Evolutionary conservation across 1,284 basidiomycete genomes (phyloP).

Genomic region (Sporisorium reilianum): DNA sequence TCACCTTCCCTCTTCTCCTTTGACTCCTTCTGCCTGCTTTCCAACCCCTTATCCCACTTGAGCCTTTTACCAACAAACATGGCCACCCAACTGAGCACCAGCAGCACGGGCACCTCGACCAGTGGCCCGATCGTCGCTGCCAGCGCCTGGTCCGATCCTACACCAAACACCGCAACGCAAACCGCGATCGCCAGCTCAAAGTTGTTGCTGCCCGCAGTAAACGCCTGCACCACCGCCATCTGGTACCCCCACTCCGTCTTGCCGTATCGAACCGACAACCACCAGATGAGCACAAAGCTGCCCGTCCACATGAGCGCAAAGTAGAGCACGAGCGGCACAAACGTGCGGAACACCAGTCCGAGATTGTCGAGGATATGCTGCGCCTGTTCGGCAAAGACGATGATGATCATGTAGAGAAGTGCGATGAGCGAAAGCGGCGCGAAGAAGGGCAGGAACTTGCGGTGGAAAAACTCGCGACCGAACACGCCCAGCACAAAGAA

Average conservation of each 20-base stretch:
- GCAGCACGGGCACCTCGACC: slow-evolving; percentile 76
- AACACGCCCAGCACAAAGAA: slow-evolving; percentile 73
- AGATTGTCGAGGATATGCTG: slow-evolving; percentile 60
- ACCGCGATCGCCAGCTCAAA: slow-evolving; percentile 82
- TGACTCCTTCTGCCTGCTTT: slow-evolving; percentile 9
- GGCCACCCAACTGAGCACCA: slow-evolving; percentile 79
- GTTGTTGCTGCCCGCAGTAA: slow-evolving; percentile 73
- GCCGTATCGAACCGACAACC: slow-evolving; percentile 52
- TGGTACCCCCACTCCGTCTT: slow-evolving; percentile 66
- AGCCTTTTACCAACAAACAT: slow-evolving; percentile 72
- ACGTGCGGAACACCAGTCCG: slow-evolving; percentile 66
- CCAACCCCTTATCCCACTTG: slow-evolving; percentile 39
- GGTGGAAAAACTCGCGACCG: slow-evolving; percentile 73
- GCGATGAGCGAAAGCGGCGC: slow-evolving; percentile 77
- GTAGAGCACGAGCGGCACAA: slow-evolving; percentile 81
- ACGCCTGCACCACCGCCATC: slow-evolving; percentile 71
- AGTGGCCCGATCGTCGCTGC: slow-evolving; percentile 61
- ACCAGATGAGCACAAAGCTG: slow-evolving; percentile 74
- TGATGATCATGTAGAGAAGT: slow-evolving; percentile 76
- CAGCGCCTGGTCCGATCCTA: slow-evolving; percentile 50
- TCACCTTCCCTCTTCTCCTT: slow-evolving; percentile 2
- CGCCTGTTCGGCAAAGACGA: slow-evolving; percentile 80
- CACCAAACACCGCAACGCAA: slow-evolving; percentile 78
- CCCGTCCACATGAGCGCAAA: slow-evolving; percentile 82
- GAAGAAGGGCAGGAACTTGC: slow-evolving; percentile 78